Conservation (phyloP, 2,329 filamentous ascomycete species). For the Pseudogymnoascus sp. region DNA sequence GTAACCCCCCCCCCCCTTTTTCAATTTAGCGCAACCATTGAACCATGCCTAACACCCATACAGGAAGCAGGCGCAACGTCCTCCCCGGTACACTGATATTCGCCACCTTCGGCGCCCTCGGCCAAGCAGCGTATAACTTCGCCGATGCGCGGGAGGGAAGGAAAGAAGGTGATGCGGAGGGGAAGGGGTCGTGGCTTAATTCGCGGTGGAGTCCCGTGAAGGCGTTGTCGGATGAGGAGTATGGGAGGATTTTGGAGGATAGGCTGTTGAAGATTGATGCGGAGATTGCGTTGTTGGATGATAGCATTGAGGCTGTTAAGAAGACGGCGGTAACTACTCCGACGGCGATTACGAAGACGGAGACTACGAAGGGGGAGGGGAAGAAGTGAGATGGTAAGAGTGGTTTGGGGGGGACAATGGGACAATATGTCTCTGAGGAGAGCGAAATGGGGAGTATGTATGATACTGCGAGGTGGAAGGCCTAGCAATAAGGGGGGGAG, state of each 20-base stretch:
- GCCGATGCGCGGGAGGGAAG: conserved; percentile 34
- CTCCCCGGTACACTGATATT: conserved; percentile 54
- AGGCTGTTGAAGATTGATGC: conserved; percentile 65
- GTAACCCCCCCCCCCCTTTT: conserved; percentile 12
- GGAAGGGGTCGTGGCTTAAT: conserved; percentile 39
- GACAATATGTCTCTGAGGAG: not conserved
- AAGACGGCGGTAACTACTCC: not conserved
- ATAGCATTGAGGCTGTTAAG: conserved; percentile 51
- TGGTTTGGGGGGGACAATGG: not conserved
- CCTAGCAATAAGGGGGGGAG: not conserved
- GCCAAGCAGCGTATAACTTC: conserved; percentile 49
- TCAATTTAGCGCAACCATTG: not conserved
- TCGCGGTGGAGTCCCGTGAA: conserved; percentile 67
- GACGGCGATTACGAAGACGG: not conserved
- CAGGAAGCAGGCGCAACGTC: conserved; percentile 47
- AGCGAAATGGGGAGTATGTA: not conserved
- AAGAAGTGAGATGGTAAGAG: not conserved
- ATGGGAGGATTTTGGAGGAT: conserved; percentile 61
- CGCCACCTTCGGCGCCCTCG: conserved; percentile 47
- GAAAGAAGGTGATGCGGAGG: conserved; percentile 20
- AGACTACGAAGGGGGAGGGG: not conserved
- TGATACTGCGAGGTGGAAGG: not conserved
- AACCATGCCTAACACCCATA: conserved; percentile 4
- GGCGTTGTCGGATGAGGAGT: conserved; percentile 64
- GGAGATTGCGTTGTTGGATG: conserved; percentile 71